Evolutionary conservation across 352 stramenopile species (phyloP).

Genomic region (Pythium plurisporium): DNA sequence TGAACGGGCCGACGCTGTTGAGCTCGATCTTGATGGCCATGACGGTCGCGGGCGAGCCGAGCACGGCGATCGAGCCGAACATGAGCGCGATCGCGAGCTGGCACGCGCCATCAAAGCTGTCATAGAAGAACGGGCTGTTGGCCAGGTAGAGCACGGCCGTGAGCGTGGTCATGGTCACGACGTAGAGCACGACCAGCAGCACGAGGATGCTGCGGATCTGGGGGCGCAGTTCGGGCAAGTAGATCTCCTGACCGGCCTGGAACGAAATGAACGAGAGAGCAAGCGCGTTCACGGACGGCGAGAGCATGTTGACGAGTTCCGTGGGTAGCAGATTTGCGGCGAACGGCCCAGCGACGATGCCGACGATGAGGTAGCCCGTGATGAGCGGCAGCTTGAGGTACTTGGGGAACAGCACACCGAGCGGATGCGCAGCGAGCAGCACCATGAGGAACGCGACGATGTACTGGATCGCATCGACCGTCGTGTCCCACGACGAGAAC

Average conservation of each 20-base stretch:
- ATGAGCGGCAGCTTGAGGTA: slow-evolving; percentile 63
- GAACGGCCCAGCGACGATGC: slow-evolving; percentile 57
- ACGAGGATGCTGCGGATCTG: slow-evolving; percentile 58
- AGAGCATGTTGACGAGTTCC: slow-evolving; percentile 38
- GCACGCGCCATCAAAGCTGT: slow-evolving; percentile 38
- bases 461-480: slow-evolving; percentile 42
- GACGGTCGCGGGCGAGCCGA: slow-evolving; percentile 58
- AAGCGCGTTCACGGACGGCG: slow-evolving; percentile 48
- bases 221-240: slow-evolving; percentile 53
- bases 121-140: slow-evolving; percentile 59
- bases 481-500: slow-evolving; percentile 38
- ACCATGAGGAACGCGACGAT: slow-evolving; percentile 54
- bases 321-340: slow-evolving; percentile 42
- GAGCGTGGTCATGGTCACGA: slow-evolving; percentile 52
- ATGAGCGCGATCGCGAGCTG: slow-evolving; percentile 65
- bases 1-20: slow-evolving; percentile 69
- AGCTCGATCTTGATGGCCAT: slow-evolving; percentile 80
- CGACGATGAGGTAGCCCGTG: slow-evolving; percentile 63
- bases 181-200: slow-evolving; percentile 50
- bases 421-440: slow-evolving; percentile 50
- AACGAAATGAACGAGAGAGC: slow-evolving; percentile 79
- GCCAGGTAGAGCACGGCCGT: slow-evolving; percentile 36
- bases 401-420: slow-evolving; percentile 56
- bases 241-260: slow-evolving; percentile 71
- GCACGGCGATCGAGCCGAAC: slow-evolving; percentile 68